These are phyloP conservation scores for Populus simonii DNA, from an alignment of 345 rosid species.

Conservation along the genomic window DNA sequence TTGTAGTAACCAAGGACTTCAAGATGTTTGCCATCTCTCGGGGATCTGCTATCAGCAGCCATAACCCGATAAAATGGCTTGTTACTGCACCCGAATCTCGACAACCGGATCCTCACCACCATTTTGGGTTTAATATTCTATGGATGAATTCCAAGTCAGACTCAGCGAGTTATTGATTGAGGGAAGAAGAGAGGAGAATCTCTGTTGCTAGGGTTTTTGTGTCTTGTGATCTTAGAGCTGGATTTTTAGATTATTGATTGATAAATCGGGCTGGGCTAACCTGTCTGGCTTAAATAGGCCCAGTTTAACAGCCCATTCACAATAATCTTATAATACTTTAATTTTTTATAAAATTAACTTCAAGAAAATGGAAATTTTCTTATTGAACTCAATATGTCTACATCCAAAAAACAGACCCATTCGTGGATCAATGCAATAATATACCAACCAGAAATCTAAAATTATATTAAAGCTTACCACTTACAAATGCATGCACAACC, in stretches of 20 bases:
- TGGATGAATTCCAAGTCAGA: not conserved
- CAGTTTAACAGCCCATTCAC: not conserved
- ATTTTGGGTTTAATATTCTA: conserved; percentile 17
- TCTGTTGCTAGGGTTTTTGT: not conserved
- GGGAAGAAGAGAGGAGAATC: not conserved
- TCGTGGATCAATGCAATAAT: too few relatives aligned
- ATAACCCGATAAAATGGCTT: conserved; percentile 72
- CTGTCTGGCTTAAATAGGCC: not conserved
- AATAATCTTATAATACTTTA: too few relatives aligned
- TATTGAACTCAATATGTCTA: too few relatives aligned
- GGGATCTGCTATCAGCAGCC: conserved; percentile 82
- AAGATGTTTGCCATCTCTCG: conserved; percentile 82
- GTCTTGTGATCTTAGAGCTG: not conserved
- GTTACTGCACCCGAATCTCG: conserved; percentile 73
- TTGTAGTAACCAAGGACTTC: conserved; percentile 82
- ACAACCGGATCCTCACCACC: conserved; percentile 41
- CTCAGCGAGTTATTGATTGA: not conserved
- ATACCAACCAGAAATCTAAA: too few relatives aligned
- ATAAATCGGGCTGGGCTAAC: not conserved
- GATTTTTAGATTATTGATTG: too few relatives aligned
- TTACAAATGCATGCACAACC: too few relatives aligned
- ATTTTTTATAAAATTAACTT: too few relatives aligned
- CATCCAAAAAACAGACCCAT: too few relatives aligned
- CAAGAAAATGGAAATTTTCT: too few relatives aligned
- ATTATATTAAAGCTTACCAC: too few relatives aligned